These are phyloP conservation scores for Boletus semigastroideus DNA, from an alignment of 1,284 basidiomycete species.

Conservation along the genomic window DNA sequence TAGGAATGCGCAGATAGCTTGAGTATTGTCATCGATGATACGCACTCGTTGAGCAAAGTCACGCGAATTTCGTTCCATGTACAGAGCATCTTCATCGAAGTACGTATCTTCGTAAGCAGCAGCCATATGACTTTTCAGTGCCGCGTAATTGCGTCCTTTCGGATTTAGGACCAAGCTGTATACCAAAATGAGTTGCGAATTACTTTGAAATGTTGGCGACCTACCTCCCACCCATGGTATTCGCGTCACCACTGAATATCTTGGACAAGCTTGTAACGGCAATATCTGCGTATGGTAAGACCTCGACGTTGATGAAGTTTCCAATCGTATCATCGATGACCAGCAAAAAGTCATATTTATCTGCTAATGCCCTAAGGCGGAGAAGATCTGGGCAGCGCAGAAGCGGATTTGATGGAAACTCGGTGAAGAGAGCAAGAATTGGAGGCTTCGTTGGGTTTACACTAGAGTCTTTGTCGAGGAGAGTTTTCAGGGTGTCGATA, in stretches of 20 bases:
- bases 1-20: constrained; percentile 82
- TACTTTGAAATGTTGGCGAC: constrained; percentile 21
- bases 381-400: constrained; percentile 81
- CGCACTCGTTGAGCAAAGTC: constrained; percentile 82
- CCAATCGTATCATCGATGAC: constrained; percentile 97
- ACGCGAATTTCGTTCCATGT: constrained; percentile 97
- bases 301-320: constrained; percentile 95
- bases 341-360: constrained; percentile 86
- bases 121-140: constrained; percentile 63
- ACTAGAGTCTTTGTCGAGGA: constrained; percentile 53
- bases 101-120: constrained; percentile 84
- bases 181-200: constrained; percentile 1
- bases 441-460: constrained; percentile 46
- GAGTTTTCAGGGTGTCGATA: constrained; percentile 68
- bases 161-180: constrained; percentile 83
- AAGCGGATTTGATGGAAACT: constrained; percentile 95
- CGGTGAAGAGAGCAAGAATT: constrained; percentile 71
- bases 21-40: constrained; percentile 82
- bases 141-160: constrained; percentile 60
- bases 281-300: constrained; percentile 87
- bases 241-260: constrained; percentile 92
- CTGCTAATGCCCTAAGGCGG: constrained; percentile 80
- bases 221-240: constrained; percentile 97
- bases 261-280: constrained; percentile 95
- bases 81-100: constrained; percentile 92